These are phyloP conservation scores for Plantago major DNA, from an alignment of 257 asterid species.

Conservation along the genomic window DNA sequence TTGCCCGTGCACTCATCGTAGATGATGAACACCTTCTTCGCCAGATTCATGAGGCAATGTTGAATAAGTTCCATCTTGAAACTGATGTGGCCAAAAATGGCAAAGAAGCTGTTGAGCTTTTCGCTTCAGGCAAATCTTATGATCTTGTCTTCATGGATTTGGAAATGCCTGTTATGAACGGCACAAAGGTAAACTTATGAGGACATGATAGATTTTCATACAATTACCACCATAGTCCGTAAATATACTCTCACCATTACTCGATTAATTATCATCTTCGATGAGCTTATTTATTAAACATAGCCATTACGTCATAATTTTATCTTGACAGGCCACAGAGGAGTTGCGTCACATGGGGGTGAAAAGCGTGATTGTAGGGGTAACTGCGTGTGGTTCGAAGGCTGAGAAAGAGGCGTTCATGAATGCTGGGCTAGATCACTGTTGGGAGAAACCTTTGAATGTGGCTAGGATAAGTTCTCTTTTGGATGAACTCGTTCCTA, in stretches of 20 bases:
- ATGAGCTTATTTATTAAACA: no score
- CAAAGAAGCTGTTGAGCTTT: slow-evolving; percentile 39
- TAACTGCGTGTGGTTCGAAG: slow-evolving; percentile 19
- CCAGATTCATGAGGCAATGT: slow-evolving; percentile 26
- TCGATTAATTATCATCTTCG: no score
- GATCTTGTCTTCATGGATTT: slow-evolving; percentile 51
- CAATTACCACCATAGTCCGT: neutral
- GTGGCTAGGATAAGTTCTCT: slow-evolving; percentile 4
- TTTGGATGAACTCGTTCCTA: slow-evolving; percentile 22
- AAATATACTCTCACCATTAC: no score
- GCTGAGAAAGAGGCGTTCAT: slow-evolving; percentile 30
- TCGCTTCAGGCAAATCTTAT: slow-evolving; percentile 26
- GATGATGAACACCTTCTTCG: slow-evolving; percentile 38
- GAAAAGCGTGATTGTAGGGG: slow-evolving; percentile 42
- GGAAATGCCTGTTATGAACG: slow-evolving; percentile 56
- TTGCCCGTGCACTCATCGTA: slow-evolving; percentile 36
- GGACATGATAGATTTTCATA: no score
- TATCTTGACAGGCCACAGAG: slow-evolving; percentile 27
- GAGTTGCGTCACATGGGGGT: slow-evolving; percentile 43
- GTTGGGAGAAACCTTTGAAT: slow-evolving; percentile 33
- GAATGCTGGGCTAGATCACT: slow-evolving; percentile 40
- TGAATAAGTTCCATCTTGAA: slow-evolving; percentile 26
- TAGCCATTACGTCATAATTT: neutral
- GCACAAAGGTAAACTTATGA: slow-evolving; percentile 27
- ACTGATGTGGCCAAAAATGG: slow-evolving; percentile 36